Evolutionary conservation across 2,329 filamentous ascomycete species (phyloP).

Genomic region (Sclerotinia sclerotiorum): DNA sequence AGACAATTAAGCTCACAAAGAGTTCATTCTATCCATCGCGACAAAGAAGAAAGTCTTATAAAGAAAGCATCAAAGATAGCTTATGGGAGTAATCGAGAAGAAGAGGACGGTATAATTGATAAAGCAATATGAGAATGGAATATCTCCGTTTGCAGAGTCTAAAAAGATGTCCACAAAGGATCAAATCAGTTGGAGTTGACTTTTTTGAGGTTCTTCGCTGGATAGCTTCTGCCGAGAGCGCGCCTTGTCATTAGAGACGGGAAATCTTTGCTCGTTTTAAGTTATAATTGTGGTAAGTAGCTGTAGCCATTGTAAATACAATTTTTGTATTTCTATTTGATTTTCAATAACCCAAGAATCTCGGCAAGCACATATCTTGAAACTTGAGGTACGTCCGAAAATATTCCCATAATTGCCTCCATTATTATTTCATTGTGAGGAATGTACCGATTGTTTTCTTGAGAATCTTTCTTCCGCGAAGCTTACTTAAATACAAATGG

Average conservation of each 20-base stretch:
- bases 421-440: conserved; percentile 10
- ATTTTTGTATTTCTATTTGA: neutral
- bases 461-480: conserved; percentile 5
- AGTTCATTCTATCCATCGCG: neutral
- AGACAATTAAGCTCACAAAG: neutral
- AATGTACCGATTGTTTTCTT: neutral
- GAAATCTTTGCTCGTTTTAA: neutral
- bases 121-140: neutral
- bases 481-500: conserved; percentile 14
- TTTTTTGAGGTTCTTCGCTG: neutral
- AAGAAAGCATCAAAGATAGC: neutral
- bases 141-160: conserved; percentile 11
- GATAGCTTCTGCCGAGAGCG: neutral
- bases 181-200: neutral
- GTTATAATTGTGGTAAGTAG: neutral
- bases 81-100: neutral
- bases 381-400: neutral
- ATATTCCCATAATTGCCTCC: neutral
- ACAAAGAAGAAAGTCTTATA: neutral
- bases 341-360: neutral
- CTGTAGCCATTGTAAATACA: neutral
- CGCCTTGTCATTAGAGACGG: too few species aligned
- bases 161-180: neutral
- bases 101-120: neutral
- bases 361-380: neutral